Evolutionary conservation across 2,329 filamentous ascomycete genomes (phyloP).

Genomic region (Xylariaceae sp.): DNA sequence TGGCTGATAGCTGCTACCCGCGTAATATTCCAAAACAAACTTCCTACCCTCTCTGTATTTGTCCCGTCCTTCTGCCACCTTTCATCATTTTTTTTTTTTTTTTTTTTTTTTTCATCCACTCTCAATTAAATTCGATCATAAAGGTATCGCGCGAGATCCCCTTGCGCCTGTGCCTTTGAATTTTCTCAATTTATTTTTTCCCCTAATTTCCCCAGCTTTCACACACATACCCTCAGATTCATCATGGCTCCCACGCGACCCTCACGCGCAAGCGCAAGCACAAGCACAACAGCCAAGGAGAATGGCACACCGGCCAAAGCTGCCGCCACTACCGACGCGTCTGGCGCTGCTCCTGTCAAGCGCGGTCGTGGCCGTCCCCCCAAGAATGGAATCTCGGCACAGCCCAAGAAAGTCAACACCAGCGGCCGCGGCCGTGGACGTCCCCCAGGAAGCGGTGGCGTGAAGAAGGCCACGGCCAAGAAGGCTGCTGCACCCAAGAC

Average conservation of each 20-base stretch:
- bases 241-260: conserved; percentile 26
- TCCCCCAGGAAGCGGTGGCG: conserved; percentile 40
- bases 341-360: conserved; percentile 27
- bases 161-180: no score
- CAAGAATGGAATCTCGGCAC: conserved; percentile 34
- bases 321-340: conserved; percentile 14
- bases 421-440: conserved; percentile 47
- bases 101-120: neutral
- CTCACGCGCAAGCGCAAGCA: conserved; percentile 11
- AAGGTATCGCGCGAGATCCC: no score
- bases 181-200: no score
- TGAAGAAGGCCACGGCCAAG: conserved; percentile 25
- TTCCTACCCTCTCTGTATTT: neutral
- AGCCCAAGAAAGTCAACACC: conserved; percentile 34
- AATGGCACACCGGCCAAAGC: conserved; percentile 20
- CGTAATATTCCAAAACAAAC: neutral
- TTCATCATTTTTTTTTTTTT: no score
- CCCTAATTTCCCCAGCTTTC: no score
- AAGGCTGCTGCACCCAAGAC: conserved; percentile 19
- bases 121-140: no score
- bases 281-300: no score
- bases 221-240: neutral
- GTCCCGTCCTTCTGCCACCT: conserved; percentile 2
- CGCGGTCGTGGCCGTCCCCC: conserved; percentile 37
- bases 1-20: no score